Evolutionary conservation across 352 stramenopile species (phyloP).

Genomic region (Phytophthora cactorum): DNA sequence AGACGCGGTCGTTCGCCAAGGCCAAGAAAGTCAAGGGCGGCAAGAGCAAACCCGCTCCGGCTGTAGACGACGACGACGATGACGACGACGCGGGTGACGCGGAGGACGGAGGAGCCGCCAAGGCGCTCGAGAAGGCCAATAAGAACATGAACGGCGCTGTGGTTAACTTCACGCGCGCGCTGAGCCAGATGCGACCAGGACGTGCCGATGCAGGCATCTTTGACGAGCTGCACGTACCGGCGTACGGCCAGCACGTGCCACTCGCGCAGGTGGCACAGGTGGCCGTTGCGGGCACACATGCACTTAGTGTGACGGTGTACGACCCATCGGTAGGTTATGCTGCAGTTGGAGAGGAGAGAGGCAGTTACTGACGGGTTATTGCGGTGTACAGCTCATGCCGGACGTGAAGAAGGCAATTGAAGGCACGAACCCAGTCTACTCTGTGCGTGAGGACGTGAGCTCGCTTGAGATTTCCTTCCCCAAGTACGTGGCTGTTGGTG

Average conservation of each 20-base stretch:
- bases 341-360: background rate
- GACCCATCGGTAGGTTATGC: conserved; percentile 67
- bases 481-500: conserved; percentile 54
- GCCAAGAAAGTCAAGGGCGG: conserved; percentile 63
- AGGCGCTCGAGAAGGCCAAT: conserved; percentile 59
- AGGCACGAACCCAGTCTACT: conserved; percentile 78
- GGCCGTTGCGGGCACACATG: conserved; percentile 63
- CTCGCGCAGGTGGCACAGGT: conserved; percentile 84
- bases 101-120: conserved; percentile 39
- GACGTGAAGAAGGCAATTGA: conserved; percentile 82
- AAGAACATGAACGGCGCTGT: conserved; percentile 87
- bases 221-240: conserved; percentile 79
- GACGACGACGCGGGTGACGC: conserved; percentile 22
- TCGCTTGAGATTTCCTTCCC: conserved; percentile 82
- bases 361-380: conserved; percentile 1
- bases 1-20: conserved; percentile 70
- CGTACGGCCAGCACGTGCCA: conserved; percentile 81
- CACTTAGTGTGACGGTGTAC: conserved; percentile 79
- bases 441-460: conserved; percentile 67
- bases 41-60: conserved; percentile 36
- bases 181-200: conserved; percentile 82
- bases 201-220: conserved; percentile 85
- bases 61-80: conserved; percentile 20
- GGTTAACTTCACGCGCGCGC: conserved; percentile 73
- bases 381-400: conserved; percentile 53